A percentile compares a stretch with the other conserved stretches of the same genome.
phyloP scores from a whole-genome alignment of 192 early-diverging fungal genomes.

The Coemansia sp. region DNA sequence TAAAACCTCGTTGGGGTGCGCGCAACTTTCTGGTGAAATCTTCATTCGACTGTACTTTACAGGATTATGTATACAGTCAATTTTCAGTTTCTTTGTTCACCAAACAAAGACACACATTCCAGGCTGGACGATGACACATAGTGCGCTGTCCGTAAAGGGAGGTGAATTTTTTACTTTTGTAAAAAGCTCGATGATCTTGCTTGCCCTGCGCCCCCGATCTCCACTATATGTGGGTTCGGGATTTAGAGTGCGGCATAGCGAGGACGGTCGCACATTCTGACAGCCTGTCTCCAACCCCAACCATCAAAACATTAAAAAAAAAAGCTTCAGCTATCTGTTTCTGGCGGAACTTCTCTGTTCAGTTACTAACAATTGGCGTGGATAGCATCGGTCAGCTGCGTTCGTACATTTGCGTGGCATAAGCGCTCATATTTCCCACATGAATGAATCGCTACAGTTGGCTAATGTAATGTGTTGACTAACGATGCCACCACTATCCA shows the following conservation, averaged over 20 bases:
- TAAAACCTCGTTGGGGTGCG: too few relatives aligned
- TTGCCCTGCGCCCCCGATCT: neutral
- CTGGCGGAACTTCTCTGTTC: too few relatives aligned
- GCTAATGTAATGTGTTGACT: too few relatives aligned
- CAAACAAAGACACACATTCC: conserved; percentile 46
- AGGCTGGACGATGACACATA: conserved; percentile 48
- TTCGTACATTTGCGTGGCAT: too few relatives aligned
- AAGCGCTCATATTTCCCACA: too few relatives aligned
- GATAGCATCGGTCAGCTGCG: too few relatives aligned
- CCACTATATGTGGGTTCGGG: neutral
- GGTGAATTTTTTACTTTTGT: conserved; percentile 8
- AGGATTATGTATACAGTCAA: conserved; percentile 56
- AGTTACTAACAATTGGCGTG: too few relatives aligned
- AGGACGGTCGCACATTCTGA: conserved; percentile 6
- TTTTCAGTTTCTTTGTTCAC: conserved; percentile 53
- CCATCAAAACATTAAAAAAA: neutral
- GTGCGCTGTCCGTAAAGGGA: conserved; percentile 54
- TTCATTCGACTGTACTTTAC: conserved; percentile 1
- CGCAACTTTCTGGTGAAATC: neutral
- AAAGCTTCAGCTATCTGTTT: too few relatives aligned
- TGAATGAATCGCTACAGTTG: too few relatives aligned
- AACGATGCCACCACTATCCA: too few relatives aligned
- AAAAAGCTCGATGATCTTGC: conserved; percentile 1
- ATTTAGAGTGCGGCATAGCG: neutral
- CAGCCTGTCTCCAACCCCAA: neutral